Evolutionary conservation across 305 asterid species (phyloP).

Genomic region (Solanum hybrid): DNA sequence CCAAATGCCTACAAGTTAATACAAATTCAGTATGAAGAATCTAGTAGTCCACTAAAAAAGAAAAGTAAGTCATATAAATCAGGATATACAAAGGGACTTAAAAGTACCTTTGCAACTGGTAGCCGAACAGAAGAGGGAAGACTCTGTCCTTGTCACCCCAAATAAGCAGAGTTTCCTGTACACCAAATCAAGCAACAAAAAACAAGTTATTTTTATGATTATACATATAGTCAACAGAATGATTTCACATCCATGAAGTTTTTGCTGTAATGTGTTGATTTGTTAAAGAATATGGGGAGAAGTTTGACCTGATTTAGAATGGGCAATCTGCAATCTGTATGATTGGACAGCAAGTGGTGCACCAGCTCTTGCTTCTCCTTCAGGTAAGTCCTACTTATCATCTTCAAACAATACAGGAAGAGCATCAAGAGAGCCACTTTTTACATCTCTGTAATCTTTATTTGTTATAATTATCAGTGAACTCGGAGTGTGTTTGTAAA

Average conservation of each 20-base stretch:
- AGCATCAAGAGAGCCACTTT: neutral
- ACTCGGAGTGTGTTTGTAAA: neutral
- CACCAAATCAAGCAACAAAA: neutral
- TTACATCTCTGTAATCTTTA: neutral
- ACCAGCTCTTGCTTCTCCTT: conserved; percentile 48
- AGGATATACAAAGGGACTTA: neutral
- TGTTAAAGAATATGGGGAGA: neutral
- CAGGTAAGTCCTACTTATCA: conserved; percentile 38
- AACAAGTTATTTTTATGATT: neutral
- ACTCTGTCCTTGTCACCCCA: conserved; percentile 72
- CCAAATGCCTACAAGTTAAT: conserved; percentile 37
- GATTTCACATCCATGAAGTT: neutral
- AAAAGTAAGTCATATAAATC: neutral
- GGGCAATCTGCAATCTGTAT: conserved; percentile 19
- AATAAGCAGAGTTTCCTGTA: conserved; percentile 49
- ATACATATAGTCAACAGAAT: neutral
- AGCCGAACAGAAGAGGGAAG: conserved; percentile 51
- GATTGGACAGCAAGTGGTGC: conserved; percentile 31
- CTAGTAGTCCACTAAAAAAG: neutral
- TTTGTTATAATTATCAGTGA: neutral
- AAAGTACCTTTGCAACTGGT: conserved; percentile 41
- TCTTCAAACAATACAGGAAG: conserved; percentile 12
- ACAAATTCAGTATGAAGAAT: neutral
- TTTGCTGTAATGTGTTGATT: neutral
- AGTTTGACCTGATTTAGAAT: conserved; percentile 30